Conservation (phyloP, 129 eudicot genomes). For the Heracleum sosnowskyi region DNA sequence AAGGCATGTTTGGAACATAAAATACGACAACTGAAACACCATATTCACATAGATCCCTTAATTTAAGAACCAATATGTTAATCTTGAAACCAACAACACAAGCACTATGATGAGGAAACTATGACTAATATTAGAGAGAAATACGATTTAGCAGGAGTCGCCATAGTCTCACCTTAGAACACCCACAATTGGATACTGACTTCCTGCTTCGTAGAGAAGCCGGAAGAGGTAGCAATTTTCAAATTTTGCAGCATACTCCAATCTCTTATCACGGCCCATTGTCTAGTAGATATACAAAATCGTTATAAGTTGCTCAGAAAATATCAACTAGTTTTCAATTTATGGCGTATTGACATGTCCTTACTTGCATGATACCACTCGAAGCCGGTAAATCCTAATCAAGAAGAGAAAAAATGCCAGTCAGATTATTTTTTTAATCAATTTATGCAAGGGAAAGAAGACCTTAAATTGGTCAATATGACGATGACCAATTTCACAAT, state of each 20-base stretch:
- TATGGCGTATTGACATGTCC: conserved; percentile 17
- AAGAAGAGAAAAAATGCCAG: conserved; percentile 16
- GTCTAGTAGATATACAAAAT: conserved; percentile 64
- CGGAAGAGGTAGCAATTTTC: conserved; percentile 87
- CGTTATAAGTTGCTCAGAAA: conserved; percentile 7
- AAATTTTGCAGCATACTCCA: conserved; percentile 94
- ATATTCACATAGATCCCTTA: too few relatives aligned
- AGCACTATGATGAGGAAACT: background rate
- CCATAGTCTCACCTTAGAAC: conserved; percentile 68
- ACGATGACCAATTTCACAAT: background rate
- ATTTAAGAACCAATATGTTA: background rate
- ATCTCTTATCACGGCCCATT: conserved; percentile 93
- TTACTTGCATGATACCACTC: conserved; percentile 98
- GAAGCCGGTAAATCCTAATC: conserved; percentile 88
- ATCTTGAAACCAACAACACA: background rate
- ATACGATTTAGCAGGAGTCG: background rate
- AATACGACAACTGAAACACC: background rate
- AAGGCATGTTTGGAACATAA: background rate
- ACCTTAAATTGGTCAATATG: background rate
- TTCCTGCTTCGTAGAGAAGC: conserved; percentile 87
- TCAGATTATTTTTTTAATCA: conserved; percentile 15
- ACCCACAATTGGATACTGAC: conserved; percentile 90
- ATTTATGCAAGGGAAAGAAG: background rate
- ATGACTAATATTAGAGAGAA: background rate
- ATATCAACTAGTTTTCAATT: conserved; percentile 5